Percentiles rank a stretch among this genome's conserved stretches.
These are phyloP conservation scores for Domatiomyces globalis DNA, from an alignment of 2,329 filamentous ascomycete species.

Conservation along the genomic window DNA sequence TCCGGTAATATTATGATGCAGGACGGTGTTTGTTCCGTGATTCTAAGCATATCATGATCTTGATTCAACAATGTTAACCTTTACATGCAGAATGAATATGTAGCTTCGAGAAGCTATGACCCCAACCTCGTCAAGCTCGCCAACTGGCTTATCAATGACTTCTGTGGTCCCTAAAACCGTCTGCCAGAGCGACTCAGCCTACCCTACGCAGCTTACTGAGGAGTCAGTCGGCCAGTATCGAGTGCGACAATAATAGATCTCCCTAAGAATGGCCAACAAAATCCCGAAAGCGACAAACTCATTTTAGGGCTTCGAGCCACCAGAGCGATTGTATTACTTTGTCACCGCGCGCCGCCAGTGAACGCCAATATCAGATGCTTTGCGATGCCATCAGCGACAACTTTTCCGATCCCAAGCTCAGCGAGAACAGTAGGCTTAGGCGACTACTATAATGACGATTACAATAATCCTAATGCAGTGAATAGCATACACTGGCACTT, in stretches of 20 bases:
- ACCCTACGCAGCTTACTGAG: background rate
- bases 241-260: background rate
- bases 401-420: background rate
- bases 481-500: no score
- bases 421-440: background rate
- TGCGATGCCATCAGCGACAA: background rate
- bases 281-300: background rate
- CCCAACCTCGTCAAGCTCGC: background rate
- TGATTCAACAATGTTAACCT: background rate
- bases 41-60: background rate
- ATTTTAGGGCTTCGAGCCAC: background rate
- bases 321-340: background rate
- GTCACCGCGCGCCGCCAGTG: background rate
- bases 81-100: background rate
- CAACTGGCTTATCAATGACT: no score
- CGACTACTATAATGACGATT: background rate
- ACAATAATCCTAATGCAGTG: no score
- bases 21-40: background rate
- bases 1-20: background rate
- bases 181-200: background rate
- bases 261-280: background rate
- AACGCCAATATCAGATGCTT: background rate
- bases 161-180: background rate
- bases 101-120: background rate
- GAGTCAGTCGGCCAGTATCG: no score